phyloP scores from a whole-genome alignment of 176 grass and related monocot species.

The Otatea glauca region DNA sequence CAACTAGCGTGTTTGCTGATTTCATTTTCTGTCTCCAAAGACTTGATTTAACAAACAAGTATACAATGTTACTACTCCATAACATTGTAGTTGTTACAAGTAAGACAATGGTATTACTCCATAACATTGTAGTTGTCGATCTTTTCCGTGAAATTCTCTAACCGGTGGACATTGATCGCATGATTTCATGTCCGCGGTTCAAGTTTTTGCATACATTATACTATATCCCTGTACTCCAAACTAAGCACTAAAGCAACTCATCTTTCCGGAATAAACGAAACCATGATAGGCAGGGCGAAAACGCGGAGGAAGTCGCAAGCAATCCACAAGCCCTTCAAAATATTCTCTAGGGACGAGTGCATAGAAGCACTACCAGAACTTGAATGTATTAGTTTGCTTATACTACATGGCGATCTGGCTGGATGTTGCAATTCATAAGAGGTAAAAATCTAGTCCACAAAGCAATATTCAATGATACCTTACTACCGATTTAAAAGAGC shows the following conservation, averaged over 20 bases:
- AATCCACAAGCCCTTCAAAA: background rate
- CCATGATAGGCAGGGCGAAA: background rate
- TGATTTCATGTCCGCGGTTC: too few species aligned
- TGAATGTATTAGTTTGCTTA: slow-evolving; percentile 16
- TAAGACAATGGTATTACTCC: too few species aligned
- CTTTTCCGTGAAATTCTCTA: too few species aligned
- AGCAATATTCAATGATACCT: slow-evolving; percentile 46
- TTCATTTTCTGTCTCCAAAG: background rate
- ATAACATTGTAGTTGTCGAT: too few species aligned
- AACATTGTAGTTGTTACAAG: too few species aligned
- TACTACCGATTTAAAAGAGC: slow-evolving; percentile 46
- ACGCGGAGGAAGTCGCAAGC: background rate
- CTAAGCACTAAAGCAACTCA: background rate
- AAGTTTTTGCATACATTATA: too few species aligned
- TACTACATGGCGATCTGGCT: background rate
- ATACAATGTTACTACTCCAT: too few species aligned
- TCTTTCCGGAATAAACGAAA: background rate
- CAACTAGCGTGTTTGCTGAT: background rate
- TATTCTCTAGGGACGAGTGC: too few species aligned
- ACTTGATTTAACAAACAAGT: too few species aligned
- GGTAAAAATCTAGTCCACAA: slow-evolving; percentile 32
- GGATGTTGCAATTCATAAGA: slow-evolving; percentile 24
- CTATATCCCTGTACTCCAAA: background rate
- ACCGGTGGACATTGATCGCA: background rate
- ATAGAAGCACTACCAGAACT: background rate